Percentiles rank a stretch among this genome's conserved stretches.
Evolutionary conservation across 108 stramenopile genomes (phyloP).

Genomic region (Aurantiochytrium sp.): DNA sequence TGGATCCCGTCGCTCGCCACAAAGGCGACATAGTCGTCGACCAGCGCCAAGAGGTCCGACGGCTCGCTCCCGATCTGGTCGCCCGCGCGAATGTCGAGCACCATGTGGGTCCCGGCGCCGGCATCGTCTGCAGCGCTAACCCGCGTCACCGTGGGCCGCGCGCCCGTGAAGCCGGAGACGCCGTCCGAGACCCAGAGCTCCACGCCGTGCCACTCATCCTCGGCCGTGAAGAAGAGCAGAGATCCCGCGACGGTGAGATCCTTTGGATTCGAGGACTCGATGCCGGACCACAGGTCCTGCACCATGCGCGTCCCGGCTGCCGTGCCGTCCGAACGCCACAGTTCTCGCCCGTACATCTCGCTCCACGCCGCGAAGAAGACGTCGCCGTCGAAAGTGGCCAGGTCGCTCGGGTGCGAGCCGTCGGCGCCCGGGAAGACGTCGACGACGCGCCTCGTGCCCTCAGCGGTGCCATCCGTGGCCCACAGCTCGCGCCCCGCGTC

Average conservation of each 20-base stretch:
- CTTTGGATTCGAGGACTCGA: background rate
- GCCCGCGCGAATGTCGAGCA: background rate
- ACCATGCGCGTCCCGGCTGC: background rate
- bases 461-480: background rate
- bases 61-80: conserved; percentile 1
- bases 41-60: background rate
- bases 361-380: background rate
- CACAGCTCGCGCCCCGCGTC: conserved; percentile 15
- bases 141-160: background rate
- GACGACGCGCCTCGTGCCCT: background rate
- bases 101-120: background rate
- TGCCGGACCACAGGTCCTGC: background rate
- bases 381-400: background rate
- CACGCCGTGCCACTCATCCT: background rate
- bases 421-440: background rate
- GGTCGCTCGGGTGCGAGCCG: background rate
- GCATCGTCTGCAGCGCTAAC: background rate
- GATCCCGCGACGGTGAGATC: background rate
- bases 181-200: conserved; percentile 19
- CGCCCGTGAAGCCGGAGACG: background rate
- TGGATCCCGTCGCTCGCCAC: background rate
- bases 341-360: background rate
- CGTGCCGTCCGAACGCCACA: background rate
- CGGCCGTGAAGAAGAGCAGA: background rate
- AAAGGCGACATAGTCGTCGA: background rate